Conservation (phyloP, 2,329 filamentous ascomycete genomes). For the Ascochyta clinopodiicola region DNA sequence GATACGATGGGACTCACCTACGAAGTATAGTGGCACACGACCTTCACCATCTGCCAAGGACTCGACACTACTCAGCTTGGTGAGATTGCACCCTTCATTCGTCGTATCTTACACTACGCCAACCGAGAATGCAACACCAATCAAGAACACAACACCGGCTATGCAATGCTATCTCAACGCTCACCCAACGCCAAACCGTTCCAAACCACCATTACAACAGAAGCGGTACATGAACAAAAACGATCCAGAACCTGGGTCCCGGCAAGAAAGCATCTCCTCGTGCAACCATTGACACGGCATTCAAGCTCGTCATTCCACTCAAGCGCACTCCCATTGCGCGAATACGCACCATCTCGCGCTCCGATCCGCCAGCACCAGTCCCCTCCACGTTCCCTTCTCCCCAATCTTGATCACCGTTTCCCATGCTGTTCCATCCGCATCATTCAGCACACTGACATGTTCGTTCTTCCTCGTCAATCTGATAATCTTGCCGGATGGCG, state of each 20-base stretch:
- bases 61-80: no score
- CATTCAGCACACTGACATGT: conserved; percentile 60
- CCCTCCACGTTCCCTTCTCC: conserved; percentile 80
- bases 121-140: neutral
- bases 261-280: neutral
- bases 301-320: neutral
- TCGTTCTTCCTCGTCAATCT: conserved; percentile 83
- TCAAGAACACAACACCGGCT: conserved; percentile 5
- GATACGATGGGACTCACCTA: neutral
- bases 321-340: conserved; percentile 72
- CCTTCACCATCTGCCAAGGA: no score
- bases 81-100: neutral
- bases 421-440: conserved; percentile 78
- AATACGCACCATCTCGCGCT: conserved; percentile 92
- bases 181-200: conserved; percentile 25
- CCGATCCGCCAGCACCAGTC: conserved; percentile 80
- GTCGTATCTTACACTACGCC: conserved; percentile 3
- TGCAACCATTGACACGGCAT: conserved; percentile 3
- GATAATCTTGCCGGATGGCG: conserved; percentile 91
- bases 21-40: no score
- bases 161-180: conserved; percentile 9
- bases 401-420: conserved; percentile 92
- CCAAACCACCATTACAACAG: conserved; percentile 8
- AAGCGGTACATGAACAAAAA: neutral
- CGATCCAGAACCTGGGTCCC: neutral